These are phyloP conservation scores for Arthrobotrys pseudoclavata DNA, from an alignment of 2,329 filamentous ascomycete species.

Conservation along the genomic window DNA sequence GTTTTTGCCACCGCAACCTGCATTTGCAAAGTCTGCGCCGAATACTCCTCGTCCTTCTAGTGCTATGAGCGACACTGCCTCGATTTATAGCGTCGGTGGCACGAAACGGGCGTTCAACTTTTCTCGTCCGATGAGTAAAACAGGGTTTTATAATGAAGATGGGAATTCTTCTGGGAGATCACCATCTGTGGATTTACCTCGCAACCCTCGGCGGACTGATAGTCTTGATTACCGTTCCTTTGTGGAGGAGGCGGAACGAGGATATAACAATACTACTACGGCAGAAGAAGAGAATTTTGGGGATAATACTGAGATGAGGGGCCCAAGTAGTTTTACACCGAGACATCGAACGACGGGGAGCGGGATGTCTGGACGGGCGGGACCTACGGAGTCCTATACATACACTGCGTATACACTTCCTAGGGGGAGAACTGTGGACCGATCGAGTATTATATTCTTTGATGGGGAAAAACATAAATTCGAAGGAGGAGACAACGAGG, in stretches of 20 bases:
- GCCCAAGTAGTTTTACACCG: constrained; percentile 42
- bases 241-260: constrained; percentile 39
- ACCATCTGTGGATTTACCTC: constrained; percentile 74
- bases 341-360: constrained; percentile 49
- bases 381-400: constrained; percentile 50
- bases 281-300: constrained; percentile 52
- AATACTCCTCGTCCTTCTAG: constrained; percentile 70
- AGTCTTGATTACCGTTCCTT: constrained; percentile 55
- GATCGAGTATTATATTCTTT: constrained; percentile 54
- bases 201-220: constrained; percentile 29
- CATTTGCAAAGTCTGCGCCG: constrained; percentile 54
- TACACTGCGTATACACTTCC: constrained; percentile 50
- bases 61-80: constrained; percentile 81
- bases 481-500: not conserved
- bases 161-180: constrained; percentile 74
- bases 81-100: constrained; percentile 78
- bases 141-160: constrained; percentile 74
- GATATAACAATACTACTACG: not conserved
- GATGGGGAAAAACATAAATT: constrained; percentile 53
- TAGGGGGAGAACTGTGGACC: constrained; percentile 45
- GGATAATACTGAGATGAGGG: constrained; percentile 48
- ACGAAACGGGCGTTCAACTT: constrained; percentile 86
- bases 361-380: constrained; percentile 47
- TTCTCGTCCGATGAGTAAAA: constrained; percentile 85
- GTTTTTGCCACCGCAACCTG: constrained; percentile 49